Evolutionary conservation across 176 grass and related monocot genomes (phyloP).

Genomic region (Musa troglodytarum): DNA sequence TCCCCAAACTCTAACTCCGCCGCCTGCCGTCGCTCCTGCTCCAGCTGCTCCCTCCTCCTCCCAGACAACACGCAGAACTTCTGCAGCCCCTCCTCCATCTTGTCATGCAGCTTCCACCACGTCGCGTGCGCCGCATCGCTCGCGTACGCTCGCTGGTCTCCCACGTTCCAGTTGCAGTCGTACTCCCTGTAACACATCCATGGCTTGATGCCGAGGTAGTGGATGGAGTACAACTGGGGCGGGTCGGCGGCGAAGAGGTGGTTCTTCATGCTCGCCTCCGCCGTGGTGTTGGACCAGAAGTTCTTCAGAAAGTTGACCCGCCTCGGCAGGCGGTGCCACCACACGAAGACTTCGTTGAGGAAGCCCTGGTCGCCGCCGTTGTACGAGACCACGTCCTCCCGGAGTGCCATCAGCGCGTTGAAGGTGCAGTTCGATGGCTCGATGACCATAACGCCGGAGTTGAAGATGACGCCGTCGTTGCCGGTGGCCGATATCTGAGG

Average conservation of each 20-base stretch:
- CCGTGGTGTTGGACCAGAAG: conserved; percentile 68
- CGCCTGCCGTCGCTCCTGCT: conserved; percentile 50
- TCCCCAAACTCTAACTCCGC: conserved; percentile 36
- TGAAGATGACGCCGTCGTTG: conserved; percentile 72
- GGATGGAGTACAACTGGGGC: conserved; percentile 57
- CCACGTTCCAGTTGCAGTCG: conserved; percentile 90
- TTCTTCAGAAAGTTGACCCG: conserved; percentile 91
- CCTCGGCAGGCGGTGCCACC: conserved; percentile 90
- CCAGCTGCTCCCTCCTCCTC: conserved; percentile 49
- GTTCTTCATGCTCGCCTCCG: conserved; percentile 58
- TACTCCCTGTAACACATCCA: conserved; percentile 88
- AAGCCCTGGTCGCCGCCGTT: conserved; percentile 96
- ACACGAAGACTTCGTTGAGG: conserved; percentile 95
- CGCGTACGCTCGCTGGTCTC: conserved; percentile 56
- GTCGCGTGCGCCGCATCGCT: conserved; percentile 56
- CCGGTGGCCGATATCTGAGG: conserved; percentile 78
- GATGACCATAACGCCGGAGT: conserved; percentile 85
- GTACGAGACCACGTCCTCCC: conserved; percentile 59
- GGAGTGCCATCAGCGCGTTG: conserved; percentile 33
- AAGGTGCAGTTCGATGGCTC: conserved; percentile 87
- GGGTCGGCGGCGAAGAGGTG: conserved; percentile 57
- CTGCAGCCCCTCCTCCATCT: conserved; percentile 51
- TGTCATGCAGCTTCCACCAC: conserved; percentile 85
- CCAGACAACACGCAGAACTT: conserved; percentile 46
- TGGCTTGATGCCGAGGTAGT: conserved; percentile 82